Percentiles rank a stretch among this genome's conserved stretches.
Evolutionary conservation across 805 yeast genomes (phyloP).

Genomic region (Candida ascalaphidarum): DNA sequence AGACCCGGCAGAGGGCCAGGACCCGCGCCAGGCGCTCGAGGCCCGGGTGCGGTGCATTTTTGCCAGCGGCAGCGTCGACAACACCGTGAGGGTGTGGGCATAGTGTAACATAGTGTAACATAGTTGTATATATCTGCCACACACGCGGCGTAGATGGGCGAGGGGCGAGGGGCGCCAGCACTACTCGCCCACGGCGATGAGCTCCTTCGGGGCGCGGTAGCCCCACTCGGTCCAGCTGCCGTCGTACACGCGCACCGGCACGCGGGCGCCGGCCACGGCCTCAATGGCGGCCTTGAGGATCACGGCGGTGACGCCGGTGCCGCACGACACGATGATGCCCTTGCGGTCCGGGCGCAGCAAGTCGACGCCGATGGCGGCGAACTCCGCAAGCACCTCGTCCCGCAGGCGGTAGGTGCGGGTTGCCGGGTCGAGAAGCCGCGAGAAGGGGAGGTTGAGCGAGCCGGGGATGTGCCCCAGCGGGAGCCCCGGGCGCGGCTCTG

Average conservation of each 20-base stretch:
- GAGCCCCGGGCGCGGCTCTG: slow-evolving; percentile 86
- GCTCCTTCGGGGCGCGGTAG: slow-evolving; percentile 52
- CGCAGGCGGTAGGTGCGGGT: slow-evolving; percentile 40
- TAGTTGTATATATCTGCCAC: too few species aligned
- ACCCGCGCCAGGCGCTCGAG: slow-evolving; percentile 20
- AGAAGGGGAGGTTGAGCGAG: slow-evolving; percentile 69
- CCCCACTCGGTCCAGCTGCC: slow-evolving; percentile 92
- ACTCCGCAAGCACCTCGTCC: slow-evolving; percentile 37
- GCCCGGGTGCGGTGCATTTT: slow-evolving; percentile 52
- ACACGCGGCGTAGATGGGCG: too few species aligned
- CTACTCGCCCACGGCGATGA: slow-evolving; percentile 33
- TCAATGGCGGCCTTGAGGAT: slow-evolving; percentile 66
- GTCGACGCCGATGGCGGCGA: slow-evolving; percentile 30
- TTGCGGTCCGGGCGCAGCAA: slow-evolving; percentile 27
- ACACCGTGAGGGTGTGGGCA: slow-evolving; percentile 48
- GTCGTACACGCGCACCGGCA: slow-evolving; percentile 44
- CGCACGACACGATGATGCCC: slow-evolving; percentile 84
- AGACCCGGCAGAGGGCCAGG: slow-evolving; percentile 11
- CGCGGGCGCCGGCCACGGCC: slow-evolving; percentile 24
- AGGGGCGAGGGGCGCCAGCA: too few species aligned
- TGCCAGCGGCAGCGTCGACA: slow-evolving; percentile 58
- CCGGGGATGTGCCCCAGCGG: slow-evolving; percentile 88
- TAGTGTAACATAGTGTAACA: slow-evolving; percentile 1
- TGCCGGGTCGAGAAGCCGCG: slow-evolving; percentile 42
- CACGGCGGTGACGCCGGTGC: slow-evolving; percentile 94